Conservation (phyloP, 805 yeast genomes). For the Saccharomycopsis javanensis region DNA sequence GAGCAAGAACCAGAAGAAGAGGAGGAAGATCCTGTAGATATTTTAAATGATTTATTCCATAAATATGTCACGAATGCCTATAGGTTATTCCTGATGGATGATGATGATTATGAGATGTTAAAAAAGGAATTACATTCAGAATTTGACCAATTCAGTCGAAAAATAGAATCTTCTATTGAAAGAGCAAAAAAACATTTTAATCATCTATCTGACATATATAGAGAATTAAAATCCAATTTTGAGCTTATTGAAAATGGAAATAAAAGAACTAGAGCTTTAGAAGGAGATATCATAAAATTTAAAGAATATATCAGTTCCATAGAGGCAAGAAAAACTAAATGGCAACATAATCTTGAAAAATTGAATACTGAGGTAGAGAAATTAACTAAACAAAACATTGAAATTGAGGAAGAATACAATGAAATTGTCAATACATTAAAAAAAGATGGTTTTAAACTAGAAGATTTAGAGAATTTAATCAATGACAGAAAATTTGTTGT, state of each 20-base stretch:
- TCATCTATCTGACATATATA: constrained; percentile 31
- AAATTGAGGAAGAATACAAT: constrained; percentile 34
- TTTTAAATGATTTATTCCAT: constrained; percentile 35
- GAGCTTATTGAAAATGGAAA: constrained; percentile 41
- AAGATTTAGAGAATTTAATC: constrained; percentile 14
- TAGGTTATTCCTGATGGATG: constrained; percentile 51
- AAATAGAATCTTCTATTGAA: constrained; percentile 39
- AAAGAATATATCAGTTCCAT: constrained; percentile 61
- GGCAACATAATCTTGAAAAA: constrained; percentile 52
- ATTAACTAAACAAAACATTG: constrained; percentile 34
- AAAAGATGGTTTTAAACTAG: constrained; percentile 39
- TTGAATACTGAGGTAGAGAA: constrained; percentile 43
- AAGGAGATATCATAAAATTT: constrained; percentile 61
- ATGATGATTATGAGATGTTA: constrained; percentile 50
- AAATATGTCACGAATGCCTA: constrained; percentile 60
- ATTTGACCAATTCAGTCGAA: constrained; percentile 41
- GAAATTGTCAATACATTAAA: constrained; percentile 36
- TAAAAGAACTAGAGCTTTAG: constrained; percentile 52
- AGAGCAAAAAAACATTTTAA: constrained; percentile 33
- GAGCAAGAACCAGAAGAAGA: background rate
- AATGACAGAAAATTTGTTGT: constrained; percentile 13
- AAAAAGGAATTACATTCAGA: constrained; percentile 47
- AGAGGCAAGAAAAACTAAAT: constrained; percentile 52
- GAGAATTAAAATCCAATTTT: constrained; percentile 35
- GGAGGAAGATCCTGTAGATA: constrained; percentile 19